phyloP scores from a whole-genome alignment of 2,329 filamentous ascomycete genomes.

The Monosporascus cannonballus region DNA sequence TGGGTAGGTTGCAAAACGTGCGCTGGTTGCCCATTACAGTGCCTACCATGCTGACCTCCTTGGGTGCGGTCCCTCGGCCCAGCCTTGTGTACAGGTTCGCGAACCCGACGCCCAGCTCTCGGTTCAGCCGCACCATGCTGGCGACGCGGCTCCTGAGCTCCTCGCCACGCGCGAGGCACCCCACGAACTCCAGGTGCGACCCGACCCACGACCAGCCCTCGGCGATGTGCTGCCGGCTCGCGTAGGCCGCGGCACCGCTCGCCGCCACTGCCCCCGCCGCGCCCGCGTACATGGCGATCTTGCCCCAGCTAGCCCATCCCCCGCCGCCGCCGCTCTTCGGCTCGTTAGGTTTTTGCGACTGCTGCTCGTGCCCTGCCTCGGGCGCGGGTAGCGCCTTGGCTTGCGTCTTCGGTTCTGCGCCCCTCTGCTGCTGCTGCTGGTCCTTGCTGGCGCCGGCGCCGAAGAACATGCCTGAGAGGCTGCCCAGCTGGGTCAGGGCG shows the following conservation, averaged over 20 bases:
- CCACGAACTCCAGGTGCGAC: conserved; percentile 90
- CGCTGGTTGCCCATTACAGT: conserved; percentile 62
- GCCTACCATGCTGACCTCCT: conserved; percentile 46
- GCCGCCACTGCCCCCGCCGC: conserved; percentile 77
- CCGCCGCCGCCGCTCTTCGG: conserved; percentile 8
- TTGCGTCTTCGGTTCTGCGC: conserved; percentile 23
- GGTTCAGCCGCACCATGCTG: conserved; percentile 58
- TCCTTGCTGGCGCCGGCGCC: conserved; percentile 33
- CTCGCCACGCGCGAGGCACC: conserved; percentile 76
- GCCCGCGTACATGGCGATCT: conserved; percentile 78
- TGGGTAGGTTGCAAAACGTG: conserved; percentile 84
- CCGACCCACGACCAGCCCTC: conserved; percentile 76
- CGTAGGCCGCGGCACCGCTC: conserved; percentile 78
- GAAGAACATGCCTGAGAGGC: conserved; percentile 64
- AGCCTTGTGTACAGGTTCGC: conserved; percentile 84
- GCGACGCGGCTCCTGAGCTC: conserved; percentile 71
- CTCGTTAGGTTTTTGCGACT: conserved; percentile 23
- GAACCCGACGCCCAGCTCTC: conserved; percentile 67
- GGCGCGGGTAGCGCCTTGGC: conserved; percentile 30
- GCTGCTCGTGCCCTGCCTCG: conserved; percentile 34
- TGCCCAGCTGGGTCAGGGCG: conserved; percentile 60
- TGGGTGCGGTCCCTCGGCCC: conserved; percentile 57
- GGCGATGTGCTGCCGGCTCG: conserved; percentile 73
- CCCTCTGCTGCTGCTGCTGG: conserved; percentile 13
- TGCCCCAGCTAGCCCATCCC: conserved; percentile 76